These are phyloP conservation scores for Solanum chaucha DNA, from an alignment of 257 asterid species.

Conservation along the genomic window DNA sequence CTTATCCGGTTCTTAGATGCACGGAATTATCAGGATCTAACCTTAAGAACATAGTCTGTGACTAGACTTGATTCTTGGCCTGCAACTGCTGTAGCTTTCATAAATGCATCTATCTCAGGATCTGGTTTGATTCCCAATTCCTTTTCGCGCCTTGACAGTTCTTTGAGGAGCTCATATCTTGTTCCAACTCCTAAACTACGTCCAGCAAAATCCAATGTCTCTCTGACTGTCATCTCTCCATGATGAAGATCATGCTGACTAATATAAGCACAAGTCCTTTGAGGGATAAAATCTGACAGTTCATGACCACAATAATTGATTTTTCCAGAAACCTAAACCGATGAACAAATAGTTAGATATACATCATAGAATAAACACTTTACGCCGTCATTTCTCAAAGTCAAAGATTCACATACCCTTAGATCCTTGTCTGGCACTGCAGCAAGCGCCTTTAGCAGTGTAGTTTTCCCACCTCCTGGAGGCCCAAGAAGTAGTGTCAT, in stretches of 20 bases:
- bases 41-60: slow-evolving; percentile 87
- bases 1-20: neutral
- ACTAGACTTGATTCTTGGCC: slow-evolving; percentile 85
- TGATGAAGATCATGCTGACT: slow-evolving; percentile 92
- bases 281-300: slow-evolving; percentile 69
- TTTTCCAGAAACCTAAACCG: slow-evolving; percentile 47
- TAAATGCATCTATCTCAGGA: slow-evolving; percentile 80
- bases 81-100: slow-evolving; percentile 85
- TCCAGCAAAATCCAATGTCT: slow-evolving; percentile 71
- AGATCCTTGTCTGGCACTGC: slow-evolving; percentile 60
- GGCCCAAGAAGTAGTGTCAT: slow-evolving; percentile 96
- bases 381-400: neutral
- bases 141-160: slow-evolving; percentile 68
- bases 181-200: slow-evolving; percentile 94
- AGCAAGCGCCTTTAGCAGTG: slow-evolving; percentile 68
- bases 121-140: slow-evolving; percentile 77
- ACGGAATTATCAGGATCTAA: slow-evolving; percentile 10
- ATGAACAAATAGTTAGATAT: neutral
- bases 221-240: slow-evolving; percentile 93
- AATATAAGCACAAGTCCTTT: slow-evolving; percentile 80
- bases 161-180: slow-evolving; percentile 74
- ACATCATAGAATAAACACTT: neutral
- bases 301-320: slow-evolving; percentile 85
- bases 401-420: slow-evolving; percentile 11
- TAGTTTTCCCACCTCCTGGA: slow-evolving; percentile 90